Percentiles rank a stretch among this genome's conserved stretches.
phyloP scores from a whole-genome alignment of 495 filamentous ascomycete species.

The Hypoxylon crocopeplum region DNA sequence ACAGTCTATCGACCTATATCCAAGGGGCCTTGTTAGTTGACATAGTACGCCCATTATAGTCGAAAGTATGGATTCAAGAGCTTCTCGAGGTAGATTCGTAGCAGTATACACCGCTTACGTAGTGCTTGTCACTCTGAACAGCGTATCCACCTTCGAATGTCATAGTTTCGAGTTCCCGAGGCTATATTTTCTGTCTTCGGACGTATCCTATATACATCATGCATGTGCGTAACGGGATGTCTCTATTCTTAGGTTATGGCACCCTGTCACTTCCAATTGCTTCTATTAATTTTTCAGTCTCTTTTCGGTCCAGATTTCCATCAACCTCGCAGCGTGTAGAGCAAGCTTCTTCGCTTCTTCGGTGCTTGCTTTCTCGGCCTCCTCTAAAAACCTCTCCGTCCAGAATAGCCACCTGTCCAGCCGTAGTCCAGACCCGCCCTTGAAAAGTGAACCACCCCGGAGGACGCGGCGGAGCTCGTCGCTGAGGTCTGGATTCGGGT shows the following conservation, averaged over 20 bases:
- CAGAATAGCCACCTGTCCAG: constrained; percentile 36
- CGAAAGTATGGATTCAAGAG: too few relatives aligned
- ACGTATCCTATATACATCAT: too few relatives aligned
- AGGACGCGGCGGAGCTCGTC: constrained; percentile 15
- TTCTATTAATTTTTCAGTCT: constrained; percentile 5
- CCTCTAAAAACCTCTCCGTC: constrained; percentile 28
- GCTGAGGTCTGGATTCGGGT: constrained; percentile 22
- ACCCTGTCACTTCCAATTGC: neutral
- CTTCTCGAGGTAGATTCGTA: too few relatives aligned
- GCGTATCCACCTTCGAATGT: too few relatives aligned
- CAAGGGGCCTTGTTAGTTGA: too few relatives aligned
- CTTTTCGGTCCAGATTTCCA: constrained; percentile 28
- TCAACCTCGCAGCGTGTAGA: constrained; percentile 34
- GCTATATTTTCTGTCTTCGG: too few relatives aligned
- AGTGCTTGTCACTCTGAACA: too few relatives aligned
- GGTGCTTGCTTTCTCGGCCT: constrained; percentile 17
- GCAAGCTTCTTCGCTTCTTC: constrained; percentile 26
- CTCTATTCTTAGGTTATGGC: neutral
- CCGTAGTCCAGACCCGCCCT: constrained; percentile 20
- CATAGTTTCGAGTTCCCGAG: too few relatives aligned
- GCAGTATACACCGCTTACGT: too few relatives aligned
- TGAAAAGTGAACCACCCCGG: constrained; percentile 26
- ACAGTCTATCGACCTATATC: too few relatives aligned
- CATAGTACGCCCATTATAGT: too few relatives aligned
- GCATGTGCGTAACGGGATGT: too few relatives aligned